Evolutionary conservation across 148 eudicot genomes (phyloP).

Genomic region (Nepenthes gracilis): DNA sequence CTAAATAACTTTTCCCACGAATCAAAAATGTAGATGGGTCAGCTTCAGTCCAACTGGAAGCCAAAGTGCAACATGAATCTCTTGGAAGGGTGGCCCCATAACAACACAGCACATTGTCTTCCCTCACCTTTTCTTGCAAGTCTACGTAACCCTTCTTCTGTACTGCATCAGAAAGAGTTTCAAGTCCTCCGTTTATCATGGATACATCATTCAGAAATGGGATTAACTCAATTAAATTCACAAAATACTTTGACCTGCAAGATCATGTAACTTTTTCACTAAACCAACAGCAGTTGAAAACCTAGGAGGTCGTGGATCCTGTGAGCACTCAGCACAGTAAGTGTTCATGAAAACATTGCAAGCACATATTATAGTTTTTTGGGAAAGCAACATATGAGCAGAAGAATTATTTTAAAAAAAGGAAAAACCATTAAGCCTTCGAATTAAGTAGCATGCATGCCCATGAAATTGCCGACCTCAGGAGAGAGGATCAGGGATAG

Average conservation of each 20-base stretch:
- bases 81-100: conserved; percentile 50
- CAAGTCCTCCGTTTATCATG: neutral
- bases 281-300: conserved; percentile 38
- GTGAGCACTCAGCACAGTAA: conserved; percentile 7
- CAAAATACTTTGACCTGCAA: conserved; percentile 30
- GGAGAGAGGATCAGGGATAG: no score
- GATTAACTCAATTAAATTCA: neutral
- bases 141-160: conserved; percentile 58
- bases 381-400: neutral
- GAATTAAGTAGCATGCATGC: no score
- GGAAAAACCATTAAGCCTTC: no score
- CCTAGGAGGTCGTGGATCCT: conserved; percentile 39
- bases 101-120: conserved; percentile 31
- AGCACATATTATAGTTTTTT: neutral
- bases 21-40: conserved; percentile 55
- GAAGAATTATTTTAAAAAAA: neutral
- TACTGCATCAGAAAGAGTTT: conserved; percentile 22
- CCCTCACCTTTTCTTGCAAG: conserved; percentile 33
- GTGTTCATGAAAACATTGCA: neutral
- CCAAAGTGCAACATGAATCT: conserved; percentile 38
- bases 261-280: conserved; percentile 48
- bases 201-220: neutral
- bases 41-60: conserved; percentile 46
- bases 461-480: no score
- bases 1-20: conserved; percentile 53